Base-by-base conservation (phyloP, 2,329 filamentous ascomycete species). In the Fusarium zealandicum region DNA sequence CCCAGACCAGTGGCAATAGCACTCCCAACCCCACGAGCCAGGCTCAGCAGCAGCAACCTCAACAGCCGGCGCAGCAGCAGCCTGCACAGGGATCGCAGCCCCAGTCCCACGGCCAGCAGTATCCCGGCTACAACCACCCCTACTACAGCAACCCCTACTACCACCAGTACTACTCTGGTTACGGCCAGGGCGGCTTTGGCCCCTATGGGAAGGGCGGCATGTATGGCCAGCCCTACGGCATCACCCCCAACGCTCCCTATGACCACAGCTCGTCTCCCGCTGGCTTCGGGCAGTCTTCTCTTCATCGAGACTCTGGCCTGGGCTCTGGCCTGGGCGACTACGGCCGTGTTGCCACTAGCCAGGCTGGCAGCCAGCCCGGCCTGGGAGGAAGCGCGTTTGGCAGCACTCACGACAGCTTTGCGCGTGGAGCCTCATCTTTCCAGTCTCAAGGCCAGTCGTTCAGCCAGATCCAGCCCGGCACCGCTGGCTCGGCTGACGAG, bases 1-100 rank as follows among this genome's bases (percentile, higher is more conserved):
- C 84, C 57, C 90, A 92, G 69, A 92, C 89, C 78, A 96, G 92
- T 72, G 93, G 92, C 37, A 89, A 95, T 73, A 93, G 89, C 68
- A 97, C 93, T 3, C 93, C 93, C 30, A 95, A 96, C 77, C 92
- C 93, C 22, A 82, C 88, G 33, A 76, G 77, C 10, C 82, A 84
- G 69, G 77, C 76, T 39, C 82, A 83, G 65, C 75, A 77, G 59
- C 54, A 73, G 48, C 76, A 77, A 28, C 77, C 79, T 55, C 76
- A 75, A 63, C 73, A 72, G 53, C 69, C 61, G n/a, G 81, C 85
- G 25, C 76, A 77, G 38, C 79, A 79, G 56, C 76, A 74, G 51
- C 73, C 70, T 25, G 73, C 66, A n/a, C 77, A 76, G 35, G 73
- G 73, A 39, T 73, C 76, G 46, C 78, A 79, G 69, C 76, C 75